Base-by-base conservation (phyloP, 2,329 filamentous ascomycete genomes). In the Fusarium sp. region DNA sequence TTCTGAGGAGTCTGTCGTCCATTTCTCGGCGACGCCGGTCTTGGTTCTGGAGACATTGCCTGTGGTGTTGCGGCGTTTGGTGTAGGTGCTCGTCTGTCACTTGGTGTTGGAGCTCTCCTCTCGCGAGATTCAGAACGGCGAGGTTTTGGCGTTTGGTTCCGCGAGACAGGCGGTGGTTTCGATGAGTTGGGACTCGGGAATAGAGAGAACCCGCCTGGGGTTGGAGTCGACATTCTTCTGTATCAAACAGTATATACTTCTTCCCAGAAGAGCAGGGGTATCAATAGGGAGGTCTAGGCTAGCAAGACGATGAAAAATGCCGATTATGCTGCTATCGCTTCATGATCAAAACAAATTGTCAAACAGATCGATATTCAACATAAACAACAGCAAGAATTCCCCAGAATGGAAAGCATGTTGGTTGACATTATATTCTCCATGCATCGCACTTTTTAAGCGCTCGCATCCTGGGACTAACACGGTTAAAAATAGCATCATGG, bases 181-280 rank as follows among this genome's bases (percentile, higher is more conserved):
- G 81, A 81, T 36, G 78, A 63, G 73, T 80, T 86, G 28, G 87
- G 84, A 73, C 84, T 90, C 35, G 88, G 88, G 76, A 90, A 90
- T 69, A 90, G 85, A 68, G 88, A 90, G 80, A 90, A 89, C 67
- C 86, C 85, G 79, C 85, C 86, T 28, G 84, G 79, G 63, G 82
- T 82, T 63, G 80, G 78, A n/a, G 83, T 77, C 38, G 84, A 82
- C 85, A 86, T 86, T 42, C 35, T 49, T 60, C 74, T 76, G 72
- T 76, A 61, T 75, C 72, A 62, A 77, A 77, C 72, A 77, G 73
- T 49, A 18, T 42, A 20, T 52, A 39, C 75, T 77, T 77, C 75
- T 79, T 78, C 73, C 55, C 74, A 71, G 69, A 79, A 79, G 77
- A 75, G 72, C 70, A 66, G 42, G 58, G 72, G 69, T 77, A 75